Base-by-base conservation (phyloP, 2,329 filamentous ascomycete species). In the Epichloe uncinata region DNA sequence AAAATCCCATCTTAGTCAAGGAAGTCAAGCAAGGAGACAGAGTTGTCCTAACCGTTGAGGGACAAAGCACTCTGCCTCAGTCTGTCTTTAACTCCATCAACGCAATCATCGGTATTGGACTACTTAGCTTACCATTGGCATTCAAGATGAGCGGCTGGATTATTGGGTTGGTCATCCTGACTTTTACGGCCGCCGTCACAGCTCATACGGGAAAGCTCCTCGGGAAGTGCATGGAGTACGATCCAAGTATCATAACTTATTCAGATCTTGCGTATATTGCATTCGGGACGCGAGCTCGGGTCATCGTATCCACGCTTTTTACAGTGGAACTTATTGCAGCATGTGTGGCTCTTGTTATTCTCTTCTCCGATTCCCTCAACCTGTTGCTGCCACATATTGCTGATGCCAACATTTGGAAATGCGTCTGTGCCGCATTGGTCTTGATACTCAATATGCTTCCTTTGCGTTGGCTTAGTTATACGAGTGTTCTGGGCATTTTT, bases 21-120 rank as follows among this genome's bases (percentile, higher is more conserved):
- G 85, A 90, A 65, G 78, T 95, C 12, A 86, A 94, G 63, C 86
- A 93, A 58, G 88, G 93, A 56, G 88, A 93, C 41, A 88, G 84
- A 61, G 78, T 91, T 45, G 80, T 95, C 50, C 78, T 91, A 57
- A 78, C 91, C 2, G 82, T 95, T 2, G 85, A 95, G 54, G 91
- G 91, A 38, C 89, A 94, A 69, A 95, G 88, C n/a, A 98, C 91
- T 1, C 74, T 97, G 15, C 89, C 89, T 0, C 91, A 97, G 69
- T 97, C 91, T 6, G 78, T 96, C 54, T 95, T 97, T 73, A 98
- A 98, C 68, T 94, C 88, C 3, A 91, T 91, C 63, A 95, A 95
- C 55, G 87, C 94, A 47, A 71, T 96, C 52, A 91, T 96, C 53
- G 90, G 90, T 15, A 84, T 98, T 33, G 91, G 91, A 1, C 71